Evolutionary conservation across 306 rosid genomes (phyloP).

Genomic region (Glycyrrhiza uralensis): DNA sequence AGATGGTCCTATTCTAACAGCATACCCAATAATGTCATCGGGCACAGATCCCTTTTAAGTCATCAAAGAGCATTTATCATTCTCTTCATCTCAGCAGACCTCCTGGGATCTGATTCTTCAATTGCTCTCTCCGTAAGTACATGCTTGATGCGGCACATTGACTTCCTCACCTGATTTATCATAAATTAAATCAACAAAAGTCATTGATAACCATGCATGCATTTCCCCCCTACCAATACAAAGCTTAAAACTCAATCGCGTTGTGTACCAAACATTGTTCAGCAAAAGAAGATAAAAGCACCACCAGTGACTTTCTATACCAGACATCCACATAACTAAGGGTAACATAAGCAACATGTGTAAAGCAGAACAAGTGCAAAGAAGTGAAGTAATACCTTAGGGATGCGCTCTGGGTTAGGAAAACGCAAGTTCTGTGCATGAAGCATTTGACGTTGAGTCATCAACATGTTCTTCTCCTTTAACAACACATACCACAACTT

Average conservation of each 20-base stretch:
- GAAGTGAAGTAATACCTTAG: conserved; percentile 55
- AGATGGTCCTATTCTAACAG: conserved; percentile 17
- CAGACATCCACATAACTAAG: neutral
- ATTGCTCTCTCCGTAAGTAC: conserved; percentile 94
- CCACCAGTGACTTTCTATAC: neutral
- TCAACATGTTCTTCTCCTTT: conserved; percentile 94
- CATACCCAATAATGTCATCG: neutral
- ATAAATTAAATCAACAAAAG: neutral
- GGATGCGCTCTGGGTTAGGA: conserved; percentile 81
- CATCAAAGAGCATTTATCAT: conserved; percentile 77
- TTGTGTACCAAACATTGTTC: neutral
- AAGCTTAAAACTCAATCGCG: neutral
- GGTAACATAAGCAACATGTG: neutral
- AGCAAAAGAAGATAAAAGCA: neutral
- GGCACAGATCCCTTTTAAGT: conserved; percentile 8
- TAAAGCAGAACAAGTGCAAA: conserved; percentile 10
- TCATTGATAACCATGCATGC: neutral
- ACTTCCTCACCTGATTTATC: conserved; percentile 83
- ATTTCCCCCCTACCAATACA: neutral
- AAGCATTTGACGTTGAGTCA: conserved; percentile 98
- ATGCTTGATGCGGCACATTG: conserved; percentile 97
- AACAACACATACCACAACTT: conserved; percentile 88
- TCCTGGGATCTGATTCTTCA: conserved; percentile 89
- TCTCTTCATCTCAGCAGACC: conserved; percentile 96
- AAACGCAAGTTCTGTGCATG: conserved; percentile 80